Evolutionary conservation across 2,329 filamentous ascomycete species (phyloP), one percentile per base, ranked within the genome.

Genomic region (Xylariaceae sp.): DNA sequence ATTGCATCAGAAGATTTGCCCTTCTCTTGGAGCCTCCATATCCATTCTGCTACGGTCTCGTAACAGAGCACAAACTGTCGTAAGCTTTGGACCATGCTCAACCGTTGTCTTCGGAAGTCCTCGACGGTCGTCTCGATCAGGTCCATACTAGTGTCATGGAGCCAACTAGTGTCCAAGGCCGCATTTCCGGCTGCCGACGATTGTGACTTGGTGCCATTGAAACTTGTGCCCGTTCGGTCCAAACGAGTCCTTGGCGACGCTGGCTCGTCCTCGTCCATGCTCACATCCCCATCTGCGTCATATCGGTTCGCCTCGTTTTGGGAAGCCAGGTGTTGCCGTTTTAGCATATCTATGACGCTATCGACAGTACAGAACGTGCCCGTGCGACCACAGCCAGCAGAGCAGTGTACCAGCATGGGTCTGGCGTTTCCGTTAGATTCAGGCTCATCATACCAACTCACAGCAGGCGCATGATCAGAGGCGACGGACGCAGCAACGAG

Each of bases 351-450:
- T 54, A 98, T 88, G 7, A 98, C 95, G 40, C 89, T 93, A 71
- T 98, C 95, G 16, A 98, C 92, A 0, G 95, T 96, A 72, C 95
- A 98, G 70, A 98, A 99, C 0, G 95, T 93, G 2, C 95, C 95
- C 0, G 95, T 99, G 14, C 95, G 89, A 0, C 95, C 95, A 74
- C 95, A 99, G 0, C 95, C 95, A 3, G 95, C 95, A 51, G 91
- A 96, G 75, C 95, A 99, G 72, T 99, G 95, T 0, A 99, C 93
- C 20, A 99, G 73, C 65, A 97, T 86, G 7, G 93, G 93, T 26
- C 90, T 81, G 20, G 81, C 64, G 1, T 74, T 67, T 7, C 73
- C 69, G 20, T 80, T 75, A 1, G 77, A 70, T 62, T 88, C 85
- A 0, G 89, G 86, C 45, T 89, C 86, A 29, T 86, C 80, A 20